Base-by-base conservation (phyloP, 1,139 yeast genomes). In the Ashbya aceris region DNA sequence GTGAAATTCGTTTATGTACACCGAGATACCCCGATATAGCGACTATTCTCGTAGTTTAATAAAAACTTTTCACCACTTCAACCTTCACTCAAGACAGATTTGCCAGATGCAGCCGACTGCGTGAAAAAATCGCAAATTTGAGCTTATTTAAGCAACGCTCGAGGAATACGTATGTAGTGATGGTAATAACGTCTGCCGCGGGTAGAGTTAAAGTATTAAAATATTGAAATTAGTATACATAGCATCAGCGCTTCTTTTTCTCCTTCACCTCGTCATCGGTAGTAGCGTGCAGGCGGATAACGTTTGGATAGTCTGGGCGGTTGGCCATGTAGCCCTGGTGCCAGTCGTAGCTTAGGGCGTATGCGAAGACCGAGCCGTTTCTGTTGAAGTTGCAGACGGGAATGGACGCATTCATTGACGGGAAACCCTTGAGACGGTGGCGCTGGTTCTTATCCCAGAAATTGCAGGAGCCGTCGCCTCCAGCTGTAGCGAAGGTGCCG, bases 391-490 rank as follows among this genome's bases (percentile, higher is more conserved):
- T 79, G 2, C 91, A 75, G 23, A 83, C 78, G 0, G 95, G 73
- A 43, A 93, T 81, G 1, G 95, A 70, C 31, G 81, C 79, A 36
- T 81, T 82, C 27, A 84, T 72, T 12, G 74, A 66, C 3, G 91
- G 86, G 66, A 81, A 84, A 29, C 83, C 85, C 64, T 83, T 84
- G 51, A 91, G 74, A 53, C 97, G 75, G 60, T 85, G 95, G 60
- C 83, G 78, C 41, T 93, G 83, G 56, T 86, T 96, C 64, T 86
- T 87, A 62, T 93, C 98, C 99, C 99, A 93, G 67, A 84, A 83
- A 55, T 89, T 82, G 67, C 87, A 83, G 7, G 93, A 74, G 11
- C 98, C 98, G 62, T 93, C 98, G 31, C 93, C 76, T 9, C 98
- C 98, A 1, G 95, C 94, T 5, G 98, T 93, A 42, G 82, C 79